A percentile compares a stretch with the other conserved stretches of the same genome.
These are phyloP conservation scores for Leucocoprinus leucothites DNA, from an alignment of 768 basidiomycete genomes.

Conservation along the genomic window DNA sequence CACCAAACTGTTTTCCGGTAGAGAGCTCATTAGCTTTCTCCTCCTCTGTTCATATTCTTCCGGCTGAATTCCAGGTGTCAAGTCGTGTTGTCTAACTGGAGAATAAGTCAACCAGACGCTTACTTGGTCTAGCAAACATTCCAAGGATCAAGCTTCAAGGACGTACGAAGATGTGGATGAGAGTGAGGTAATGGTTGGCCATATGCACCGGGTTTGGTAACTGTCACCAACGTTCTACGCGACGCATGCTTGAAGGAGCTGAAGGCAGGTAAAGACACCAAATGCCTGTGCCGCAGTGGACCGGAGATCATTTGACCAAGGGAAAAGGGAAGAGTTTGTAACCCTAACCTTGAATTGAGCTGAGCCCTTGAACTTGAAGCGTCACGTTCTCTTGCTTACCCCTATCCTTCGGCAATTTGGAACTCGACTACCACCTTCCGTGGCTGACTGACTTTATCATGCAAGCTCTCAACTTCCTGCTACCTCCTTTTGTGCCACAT, in stretches of 20 bases:
- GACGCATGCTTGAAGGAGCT: neutral
- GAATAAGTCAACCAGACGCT: neutral
- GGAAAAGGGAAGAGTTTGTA: neutral
- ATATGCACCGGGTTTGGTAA: constrained; percentile 65
- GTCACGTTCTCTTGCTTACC: neutral
- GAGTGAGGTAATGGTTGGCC: constrained; percentile 78
- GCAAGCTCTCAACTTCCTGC: neutral
- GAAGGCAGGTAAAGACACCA: neutral
- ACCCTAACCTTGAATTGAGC: constrained; percentile 12
- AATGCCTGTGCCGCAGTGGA: neutral
- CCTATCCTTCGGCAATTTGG: neutral
- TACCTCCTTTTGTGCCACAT: neutral
- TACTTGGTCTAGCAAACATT: neutral
- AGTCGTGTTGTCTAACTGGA: constrained; percentile 59
- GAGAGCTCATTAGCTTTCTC: constrained; percentile 61
- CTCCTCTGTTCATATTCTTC: constrained; percentile 78
- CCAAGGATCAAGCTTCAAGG: neutral
- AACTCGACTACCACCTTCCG: neutral
- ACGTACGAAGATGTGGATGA: constrained; percentile 78
- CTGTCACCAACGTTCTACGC: constrained; percentile 1
- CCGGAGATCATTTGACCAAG: constrained; percentile 2
- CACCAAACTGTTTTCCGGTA: constrained; percentile 74
- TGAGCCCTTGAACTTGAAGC: too few species aligned
- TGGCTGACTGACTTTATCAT: neutral
- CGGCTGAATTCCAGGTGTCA: constrained; percentile 78